These are phyloP conservation scores for Chrysosporium queenslandicum DNA, from an alignment of 2,329 filamentous ascomycete species.

Conservation along the genomic window DNA sequence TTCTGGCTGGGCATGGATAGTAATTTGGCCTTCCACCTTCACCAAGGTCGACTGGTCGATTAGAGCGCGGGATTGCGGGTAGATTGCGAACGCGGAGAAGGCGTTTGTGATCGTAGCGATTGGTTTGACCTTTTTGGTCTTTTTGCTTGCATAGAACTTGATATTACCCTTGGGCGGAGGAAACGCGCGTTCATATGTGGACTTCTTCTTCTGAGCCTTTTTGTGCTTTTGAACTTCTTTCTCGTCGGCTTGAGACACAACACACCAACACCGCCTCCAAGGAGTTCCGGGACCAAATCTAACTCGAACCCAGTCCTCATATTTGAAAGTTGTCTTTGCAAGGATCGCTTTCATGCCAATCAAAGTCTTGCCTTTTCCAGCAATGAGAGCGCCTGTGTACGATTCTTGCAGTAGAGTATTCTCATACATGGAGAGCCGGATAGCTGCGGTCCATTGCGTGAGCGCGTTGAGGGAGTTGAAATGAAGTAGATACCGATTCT, in stretches of 20 bases:
- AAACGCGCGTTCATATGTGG: constrained; percentile 66
- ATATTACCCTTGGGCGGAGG: constrained; percentile 73
- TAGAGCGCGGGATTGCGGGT: constrained; percentile 84
- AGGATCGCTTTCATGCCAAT: constrained; percentile 89
- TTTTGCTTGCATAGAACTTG: constrained; percentile 90
- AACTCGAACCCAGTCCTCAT: constrained; percentile 90
- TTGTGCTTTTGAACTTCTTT: constrained; percentile 79
- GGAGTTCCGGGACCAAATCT: constrained; percentile 91
- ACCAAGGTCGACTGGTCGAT: constrained; percentile 91
- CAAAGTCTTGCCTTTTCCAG: constrained; percentile 77
- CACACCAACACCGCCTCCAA: constrained; percentile 95
- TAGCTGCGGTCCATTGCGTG: constrained; percentile 90
- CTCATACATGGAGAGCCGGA: constrained; percentile 88
- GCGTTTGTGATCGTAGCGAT: constrained; percentile 88
- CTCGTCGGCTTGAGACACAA: constrained; percentile 83
- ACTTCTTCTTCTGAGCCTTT: constrained; percentile 72
- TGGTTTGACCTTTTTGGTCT: constrained; percentile 80
- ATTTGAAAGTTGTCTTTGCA: constrained; percentile 63
- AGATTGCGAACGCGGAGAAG: constrained; percentile 88
- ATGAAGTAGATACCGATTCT: constrained; percentile 89
- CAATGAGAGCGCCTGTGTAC: constrained; percentile 90
- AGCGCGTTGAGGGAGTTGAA: constrained; percentile 92
- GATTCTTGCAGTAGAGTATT: constrained; percentile 88
- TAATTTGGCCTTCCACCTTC: constrained; percentile 86
- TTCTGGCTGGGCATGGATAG: constrained; percentile 69